Evolutionary conservation across 768 basidiomycete species (phyloP), one percentile per base, ranked within the genome.

Genomic region (Pleurotus salmoneostramineus): DNA sequence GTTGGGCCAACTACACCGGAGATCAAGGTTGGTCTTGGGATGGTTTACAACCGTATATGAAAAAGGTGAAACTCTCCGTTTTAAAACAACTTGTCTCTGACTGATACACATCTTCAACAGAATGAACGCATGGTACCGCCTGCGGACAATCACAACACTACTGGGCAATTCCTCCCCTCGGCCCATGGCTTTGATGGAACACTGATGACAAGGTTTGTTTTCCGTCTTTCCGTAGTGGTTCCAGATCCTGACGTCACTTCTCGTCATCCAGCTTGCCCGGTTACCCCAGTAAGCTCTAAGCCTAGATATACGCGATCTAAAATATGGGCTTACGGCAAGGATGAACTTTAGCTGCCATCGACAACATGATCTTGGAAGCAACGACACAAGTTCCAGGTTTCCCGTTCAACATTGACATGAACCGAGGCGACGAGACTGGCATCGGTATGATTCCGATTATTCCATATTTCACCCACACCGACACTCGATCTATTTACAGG

Each of bases 1-100:
- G 69, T 12, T 69, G 60, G 42, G 73, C 73, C 1, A 50, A 45
- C 3, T 35, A 66, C 17, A 66, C 70, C 4, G 64, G 66, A 0
- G 72, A 74, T 51, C 15, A 56, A 2, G 72, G 72, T 8, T 74
- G 72, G 72, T 69, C 67, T 4, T 74, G 72, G 72, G 58, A 68
- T 3, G 55, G 42, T 12, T 45, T 74, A 3, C 59, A 65, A n/a
- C 65, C 58, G 1, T 73, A 70, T 48, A 62, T 68, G 50, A 47
- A 56, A 40, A 66, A 62, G 27, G 48, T 49, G 17, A 32, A 27
- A 27, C 21, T 27, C 21, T 27, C 21, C 21, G 21, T 27, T 27
- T 27, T 27, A 27, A 27, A 27, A 27, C 21, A 27, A 27, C 1
- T 3, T 3, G 21, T 27, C 21, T 27, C 21, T 27, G 21, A 27